Conservation (phyloP, 306 rosid genomes). For the Cyamopsis tetragonoloba region DNA sequence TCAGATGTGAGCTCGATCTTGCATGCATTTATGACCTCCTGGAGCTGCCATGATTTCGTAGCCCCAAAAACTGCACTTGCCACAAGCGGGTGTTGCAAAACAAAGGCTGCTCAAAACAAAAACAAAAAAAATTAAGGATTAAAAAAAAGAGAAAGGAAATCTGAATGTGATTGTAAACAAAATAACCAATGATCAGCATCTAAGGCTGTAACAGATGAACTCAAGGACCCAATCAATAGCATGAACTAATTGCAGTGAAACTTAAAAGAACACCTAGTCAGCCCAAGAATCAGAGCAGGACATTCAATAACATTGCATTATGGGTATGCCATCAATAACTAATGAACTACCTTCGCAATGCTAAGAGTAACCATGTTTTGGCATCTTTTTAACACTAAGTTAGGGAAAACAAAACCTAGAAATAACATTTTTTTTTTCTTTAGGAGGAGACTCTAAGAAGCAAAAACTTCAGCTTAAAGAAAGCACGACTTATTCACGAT, state of each 20-base stretch:
- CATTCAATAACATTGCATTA: background rate
- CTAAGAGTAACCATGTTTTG: background rate
- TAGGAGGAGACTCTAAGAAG: background rate
- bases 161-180: background rate
- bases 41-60: constrained; percentile 76
- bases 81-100: constrained; percentile 81
- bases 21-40: constrained; percentile 56
- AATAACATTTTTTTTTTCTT: background rate
- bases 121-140: background rate
- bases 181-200: background rate
- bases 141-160: background rate
- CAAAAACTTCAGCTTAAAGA: background rate
- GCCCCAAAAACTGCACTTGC: constrained; percentile 82
- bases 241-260: background rate
- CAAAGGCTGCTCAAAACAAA: constrained; percentile 66
- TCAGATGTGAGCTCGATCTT: constrained; percentile 54
- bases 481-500: background rate
- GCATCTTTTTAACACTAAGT: background rate
- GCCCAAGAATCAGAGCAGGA: no score
- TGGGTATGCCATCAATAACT: background rate
- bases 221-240: background rate
- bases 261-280: no score
- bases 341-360: background rate
- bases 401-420: background rate
- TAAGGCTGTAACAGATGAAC: background rate